A percentile compares a stretch with the other conserved stretches of the same genome.
Conservation (phyloP, 352 stramenopile species). For the Phytopythium aichiense region DNA sequence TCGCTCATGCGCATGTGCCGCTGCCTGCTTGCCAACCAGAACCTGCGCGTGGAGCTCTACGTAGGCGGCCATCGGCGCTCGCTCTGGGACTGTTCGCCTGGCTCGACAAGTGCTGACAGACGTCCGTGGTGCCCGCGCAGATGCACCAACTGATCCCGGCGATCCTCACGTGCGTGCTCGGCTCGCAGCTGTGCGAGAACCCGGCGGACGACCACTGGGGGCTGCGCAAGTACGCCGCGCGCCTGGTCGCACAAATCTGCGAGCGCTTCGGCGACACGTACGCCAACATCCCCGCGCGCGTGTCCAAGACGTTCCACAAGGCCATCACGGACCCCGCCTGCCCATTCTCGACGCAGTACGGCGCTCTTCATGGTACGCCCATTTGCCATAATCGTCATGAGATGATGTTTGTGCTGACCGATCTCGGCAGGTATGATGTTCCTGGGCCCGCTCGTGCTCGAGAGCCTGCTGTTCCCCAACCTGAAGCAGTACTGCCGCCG, state of each 20-base stretch:
- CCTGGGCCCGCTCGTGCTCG: slow-evolving; percentile 90
- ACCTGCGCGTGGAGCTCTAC: slow-evolving; percentile 92
- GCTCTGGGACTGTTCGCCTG: not conserved
- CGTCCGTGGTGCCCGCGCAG: slow-evolving; percentile 17
- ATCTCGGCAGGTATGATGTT: slow-evolving; percentile 63
- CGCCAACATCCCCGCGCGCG: slow-evolving; percentile 86
- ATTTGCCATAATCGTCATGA: not conserved
- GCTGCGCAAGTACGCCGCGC: slow-evolving; percentile 81
- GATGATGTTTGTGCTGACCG: not conserved
- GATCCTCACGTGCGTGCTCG: slow-evolving; percentile 92
- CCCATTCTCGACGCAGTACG: slow-evolving; percentile 89
- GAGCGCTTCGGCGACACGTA: slow-evolving; percentile 89
- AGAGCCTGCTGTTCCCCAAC: slow-evolving; percentile 91
- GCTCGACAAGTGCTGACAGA: not conserved
- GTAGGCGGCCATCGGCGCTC: slow-evolving; percentile 27
- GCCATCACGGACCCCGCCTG: slow-evolving; percentile 74
- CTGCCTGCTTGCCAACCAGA: slow-evolving; percentile 88
- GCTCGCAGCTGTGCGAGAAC: slow-evolving; percentile 86
- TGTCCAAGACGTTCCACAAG: slow-evolving; percentile 90
- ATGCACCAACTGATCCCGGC: slow-evolving; percentile 93
- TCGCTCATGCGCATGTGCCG: slow-evolving; percentile 88
- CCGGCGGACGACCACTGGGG: slow-evolving; percentile 88
- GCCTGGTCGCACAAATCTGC: slow-evolving; percentile 82
- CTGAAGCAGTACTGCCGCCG: slow-evolving; percentile 82
- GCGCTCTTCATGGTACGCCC: slow-evolving; percentile 82